Evolutionary conservation across 2,329 filamentous ascomycete genomes (phyloP), one percentile per base, ranked within the genome.

Genomic region (Neofusicoccum sp.): DNA sequence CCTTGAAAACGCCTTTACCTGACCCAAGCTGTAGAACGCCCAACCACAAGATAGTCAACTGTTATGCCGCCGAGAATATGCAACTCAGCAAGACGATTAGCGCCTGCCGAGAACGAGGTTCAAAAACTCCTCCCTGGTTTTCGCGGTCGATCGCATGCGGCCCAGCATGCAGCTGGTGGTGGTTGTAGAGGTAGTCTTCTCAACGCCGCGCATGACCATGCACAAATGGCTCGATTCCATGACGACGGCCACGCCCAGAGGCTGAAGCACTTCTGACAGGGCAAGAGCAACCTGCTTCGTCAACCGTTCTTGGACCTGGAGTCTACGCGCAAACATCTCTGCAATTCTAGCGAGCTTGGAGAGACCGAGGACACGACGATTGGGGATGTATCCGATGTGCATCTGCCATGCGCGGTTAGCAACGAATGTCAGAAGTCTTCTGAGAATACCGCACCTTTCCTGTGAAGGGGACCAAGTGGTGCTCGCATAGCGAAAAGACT

Each of bases 171-270:
- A 98, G 79, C 92, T 97, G 16, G 95, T 99, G 38, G 96, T 95
- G 6, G 95, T 98, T 16, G 85, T 89, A 54, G 90, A 88, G 41
- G 83, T 85, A 0, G 91, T 92, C 82, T 99, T 97, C 73, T 97
- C 86, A 8, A 99, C 93, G n/a, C 95, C 95, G 48, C 95, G 86
- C 93, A 97, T 98, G 14, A 96, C 92, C 93, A 98, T 99, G 81
- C 95, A 99, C 48, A 98, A 80, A 78, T 99, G 95, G 70, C 87
- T 93, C 12, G 91, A 96, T 72, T 99, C 95, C 89, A 99, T 96
- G 62, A 99, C 93, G 2, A 99, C 95, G 20, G 91, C 93, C 1
- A 99, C 93, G 48, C 95, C 95, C 72, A 96, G 91, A 2, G 95
- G 95, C 73, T 96, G 89, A 49, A 99, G 82, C 11, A 98, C 88